phyloP scores from a whole-genome alignment of 1,139 yeast genomes.

The Candida buenavistaensis region DNA sequence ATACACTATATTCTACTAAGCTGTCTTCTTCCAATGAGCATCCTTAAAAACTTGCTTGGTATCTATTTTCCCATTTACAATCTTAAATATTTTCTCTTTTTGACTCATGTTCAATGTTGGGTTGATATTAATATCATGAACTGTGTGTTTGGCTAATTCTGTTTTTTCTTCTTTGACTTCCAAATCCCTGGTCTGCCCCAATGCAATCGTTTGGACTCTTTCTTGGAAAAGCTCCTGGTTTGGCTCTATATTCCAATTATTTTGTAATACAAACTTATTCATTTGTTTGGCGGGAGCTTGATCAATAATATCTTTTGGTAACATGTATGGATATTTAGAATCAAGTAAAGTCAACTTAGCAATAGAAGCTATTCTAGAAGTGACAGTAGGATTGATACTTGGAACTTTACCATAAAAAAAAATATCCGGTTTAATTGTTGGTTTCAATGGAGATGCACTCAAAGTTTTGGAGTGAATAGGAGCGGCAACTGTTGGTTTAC shows the following conservation, averaged over 20 bases:
- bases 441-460: slow-evolving; percentile 20
- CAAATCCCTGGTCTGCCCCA: slow-evolving; percentile 27
- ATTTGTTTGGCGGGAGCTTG: slow-evolving; percentile 17
- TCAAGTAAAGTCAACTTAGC: slow-evolving; percentile 39
- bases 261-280: slow-evolving; percentile 37
- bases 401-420: slow-evolving; percentile 44
- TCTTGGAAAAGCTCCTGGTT: slow-evolving; percentile 23
- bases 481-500: slow-evolving; percentile 10
- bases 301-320: slow-evolving; percentile 39
- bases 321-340: slow-evolving; percentile 44
- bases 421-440: slow-evolving; percentile 28
- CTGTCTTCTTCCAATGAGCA: slow-evolving; percentile 31
- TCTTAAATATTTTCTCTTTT: slow-evolving; percentile 30
- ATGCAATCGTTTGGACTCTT: slow-evolving; percentile 33
- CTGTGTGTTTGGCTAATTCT: slow-evolving; percentile 6
- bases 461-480: slow-evolving; percentile 17
- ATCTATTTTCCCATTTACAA: slow-evolving; percentile 27
- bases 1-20: slow-evolving; percentile 1
- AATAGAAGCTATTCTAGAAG: slow-evolving; percentile 43
- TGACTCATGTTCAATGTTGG: slow-evolving; percentile 28
- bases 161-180: slow-evolving; percentile 12
- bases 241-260: slow-evolving; percentile 30
- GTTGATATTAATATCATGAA: slow-evolving; percentile 29
- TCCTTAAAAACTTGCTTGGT: slow-evolving; percentile 27
- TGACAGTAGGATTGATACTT: slow-evolving; percentile 28